These are phyloP conservation scores for Trichoderma pleuroti DNA, from an alignment of 2,329 filamentous ascomycete species.

Conservation along the genomic window DNA sequence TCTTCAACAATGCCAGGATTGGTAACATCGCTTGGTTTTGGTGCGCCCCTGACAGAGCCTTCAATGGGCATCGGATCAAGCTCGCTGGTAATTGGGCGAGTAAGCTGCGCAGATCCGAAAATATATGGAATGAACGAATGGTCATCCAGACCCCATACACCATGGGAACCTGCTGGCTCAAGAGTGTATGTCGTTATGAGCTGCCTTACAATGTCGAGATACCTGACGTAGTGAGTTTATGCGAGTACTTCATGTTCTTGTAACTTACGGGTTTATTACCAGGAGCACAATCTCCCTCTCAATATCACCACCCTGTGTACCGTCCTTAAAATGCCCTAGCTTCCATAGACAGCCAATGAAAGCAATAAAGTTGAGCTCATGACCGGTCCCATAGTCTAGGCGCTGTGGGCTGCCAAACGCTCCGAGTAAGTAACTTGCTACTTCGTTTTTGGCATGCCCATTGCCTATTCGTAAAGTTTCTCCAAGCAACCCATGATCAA, in stretches of 20 bases:
- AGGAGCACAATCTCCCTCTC: conserved; percentile 80
- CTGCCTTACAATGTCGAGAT: conserved; percentile 73
- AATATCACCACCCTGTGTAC: conserved; percentile 48
- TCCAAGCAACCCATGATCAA: conserved; percentile 30
- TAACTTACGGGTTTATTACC: conserved; percentile 73
- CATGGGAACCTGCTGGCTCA: conserved; percentile 92
- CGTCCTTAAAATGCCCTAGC: conserved; percentile 70
- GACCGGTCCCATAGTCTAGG: conserved; percentile 92
- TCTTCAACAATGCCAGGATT: conserved; percentile 62
- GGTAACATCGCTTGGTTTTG: conserved; percentile 66
- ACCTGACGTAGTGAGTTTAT: conserved; percentile 47
- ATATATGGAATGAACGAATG: conserved; percentile 94
- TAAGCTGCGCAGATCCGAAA: conserved; percentile 87
- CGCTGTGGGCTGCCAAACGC: conserved; percentile 84
- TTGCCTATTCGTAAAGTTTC: conserved; percentile 32
- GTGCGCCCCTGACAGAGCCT: conserved; percentile 69
- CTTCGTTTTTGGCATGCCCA: conserved; percentile 59
- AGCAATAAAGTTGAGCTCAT: conserved; percentile 91
- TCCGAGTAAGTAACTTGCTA: conserved; percentile 76
- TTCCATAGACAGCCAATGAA: conserved; percentile 93
- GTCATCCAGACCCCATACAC: conserved; percentile 98
- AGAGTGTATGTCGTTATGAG: conserved; percentile 89
- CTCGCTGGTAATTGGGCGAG: conserved; percentile 63
- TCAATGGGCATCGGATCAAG: conserved; percentile 66
- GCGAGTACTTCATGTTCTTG: not conserved